phyloP scores from a whole-genome alignment of 768 basidiomycete species.

The Suillus cothurnatus region DNA sequence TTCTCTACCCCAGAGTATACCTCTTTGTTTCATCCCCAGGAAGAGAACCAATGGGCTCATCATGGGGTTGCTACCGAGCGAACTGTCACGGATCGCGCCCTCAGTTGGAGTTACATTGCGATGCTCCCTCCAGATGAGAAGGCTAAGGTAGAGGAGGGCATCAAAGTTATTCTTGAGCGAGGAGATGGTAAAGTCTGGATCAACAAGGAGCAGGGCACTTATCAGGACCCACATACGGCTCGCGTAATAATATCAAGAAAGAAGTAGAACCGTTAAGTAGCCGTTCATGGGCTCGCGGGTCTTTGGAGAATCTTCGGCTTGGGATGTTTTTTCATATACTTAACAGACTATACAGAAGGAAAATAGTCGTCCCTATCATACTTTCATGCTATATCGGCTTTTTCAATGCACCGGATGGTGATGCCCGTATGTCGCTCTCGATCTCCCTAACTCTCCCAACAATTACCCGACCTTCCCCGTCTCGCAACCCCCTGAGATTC shows the following conservation, averaged over 20 bases:
- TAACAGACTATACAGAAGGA: neutral
- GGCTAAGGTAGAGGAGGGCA: conserved; percentile 47
- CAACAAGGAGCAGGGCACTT: conserved; percentile 68
- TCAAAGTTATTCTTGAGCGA: conserved; percentile 56
- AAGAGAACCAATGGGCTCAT: conserved; percentile 59
- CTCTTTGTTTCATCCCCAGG: conserved; percentile 56
- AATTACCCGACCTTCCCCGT: neutral
- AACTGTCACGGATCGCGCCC: conserved; percentile 63
- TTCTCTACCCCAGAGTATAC: conserved; percentile 68
- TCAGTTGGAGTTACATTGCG: conserved; percentile 86
- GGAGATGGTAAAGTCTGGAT: conserved; percentile 78
- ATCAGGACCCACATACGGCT: conserved; percentile 80
- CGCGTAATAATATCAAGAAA: conserved; percentile 53
- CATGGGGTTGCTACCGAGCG: conserved; percentile 53
- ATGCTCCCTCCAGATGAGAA: conserved; percentile 59
- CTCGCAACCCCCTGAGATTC: no score
- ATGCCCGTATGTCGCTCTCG: neutral
- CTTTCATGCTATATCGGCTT: neutral
- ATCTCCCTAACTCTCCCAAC: neutral
- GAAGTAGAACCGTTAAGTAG: conserved; percentile 30
- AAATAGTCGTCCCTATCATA: neutral
- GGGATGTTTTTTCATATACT: neutral
- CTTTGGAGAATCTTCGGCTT: neutral
- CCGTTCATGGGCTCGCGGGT: neutral
- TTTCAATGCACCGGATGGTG: neutral